Base-by-base conservation (phyloP, 805 yeast species). In the Metschnikowia chrysomelidarum region DNA sequence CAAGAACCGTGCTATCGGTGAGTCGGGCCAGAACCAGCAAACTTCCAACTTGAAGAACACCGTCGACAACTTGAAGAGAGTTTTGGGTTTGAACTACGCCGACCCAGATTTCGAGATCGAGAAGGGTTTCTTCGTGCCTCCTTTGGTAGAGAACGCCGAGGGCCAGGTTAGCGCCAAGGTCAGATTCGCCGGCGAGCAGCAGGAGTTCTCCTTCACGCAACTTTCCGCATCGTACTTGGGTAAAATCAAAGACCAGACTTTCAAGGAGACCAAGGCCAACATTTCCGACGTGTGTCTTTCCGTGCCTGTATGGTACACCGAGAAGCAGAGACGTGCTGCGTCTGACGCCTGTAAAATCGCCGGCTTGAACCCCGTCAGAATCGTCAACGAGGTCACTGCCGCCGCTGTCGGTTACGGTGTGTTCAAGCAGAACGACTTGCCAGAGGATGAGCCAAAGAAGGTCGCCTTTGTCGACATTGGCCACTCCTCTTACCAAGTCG, bases 351-450 rank as follows among this genome's bases (percentile, higher is more conserved):
- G 96, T 57, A 78, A 75, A 61, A 85, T 93, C 62, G 98, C 98
- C 41, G 96, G 96, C 47, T 76, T 93, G 59, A 93, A 93, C 80
- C 98, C 98, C 43, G 97, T 93, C 42, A 86, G 98, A 78, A 80
- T 93, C 47, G 95, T 93, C 53, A 93, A 93, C 66, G 99, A 93
- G 64, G 82, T 86, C 50, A 89, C 98, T 40, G 98, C 98, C 43
- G 98, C 98, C 44, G 98, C 97, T 56, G 96, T 93, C 49, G 94
- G 97, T 54, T 94, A 93, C 73, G 98, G 98, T 75, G 96, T 93
- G 43, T 93, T 93, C 83, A 89, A 93, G 78, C 69, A 67, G 27
- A 77, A 85, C 49, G 97, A 91, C 60, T 76, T 93, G 56, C 96
- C 98, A 56, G 98, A 88, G 66, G 95, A 87, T 55, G 84, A 82